Evolutionary conservation across 192 early-diverging fungal species (phyloP), one percentile per base, ranked within the genome.

Genomic region (Phlyctochytrium arcticum): DNA sequence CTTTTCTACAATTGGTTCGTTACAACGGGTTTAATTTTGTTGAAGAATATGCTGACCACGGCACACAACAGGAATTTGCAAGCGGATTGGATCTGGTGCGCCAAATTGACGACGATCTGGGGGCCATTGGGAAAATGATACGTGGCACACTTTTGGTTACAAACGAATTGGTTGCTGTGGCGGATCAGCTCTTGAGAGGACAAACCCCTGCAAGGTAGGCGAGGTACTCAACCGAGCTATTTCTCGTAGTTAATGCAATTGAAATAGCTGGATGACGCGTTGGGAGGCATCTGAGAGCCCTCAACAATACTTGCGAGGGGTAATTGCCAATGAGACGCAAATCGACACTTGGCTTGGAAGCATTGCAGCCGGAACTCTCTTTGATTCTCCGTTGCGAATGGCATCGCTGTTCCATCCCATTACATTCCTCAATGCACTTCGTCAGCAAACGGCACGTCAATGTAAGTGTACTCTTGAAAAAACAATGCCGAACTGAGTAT

Each of bases 271-370:
- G 79, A 19, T 76, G 44, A 23, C 24, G 0, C 1, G 72, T 1
- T 83, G 81, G 81, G 79, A 81, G 32, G 80, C 77, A 5, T 72
- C 81, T 21, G 72, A 76, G 48, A 60, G 30, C 3, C 64, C 73
- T 6, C 71, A 72, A 32, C 34, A 35, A 5, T 83, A 64, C 55
- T 55, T 83, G n/a, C 46, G 48, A n/a, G 67, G 65, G n/a, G 62
- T 48, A 26, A 55, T 83, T 5, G 15, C 30, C 31, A 83, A 77
- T 23, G 50, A 39, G 9, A 6, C 62, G 9, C 53, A 67, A 31
- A 70, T 77, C 4, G 63, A 76, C 4, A 29, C 33, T 0, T 64
- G 54, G 67, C 51, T 62, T 12, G 66, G 62, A 26, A 76, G 62
- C 30, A 36, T 50, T 3, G 6, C 23, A 3, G 27, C 30, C 0